phyloP scores from a whole-genome alignment of 140 eudicot genomes.

The Anethum foeniculum region DNA sequence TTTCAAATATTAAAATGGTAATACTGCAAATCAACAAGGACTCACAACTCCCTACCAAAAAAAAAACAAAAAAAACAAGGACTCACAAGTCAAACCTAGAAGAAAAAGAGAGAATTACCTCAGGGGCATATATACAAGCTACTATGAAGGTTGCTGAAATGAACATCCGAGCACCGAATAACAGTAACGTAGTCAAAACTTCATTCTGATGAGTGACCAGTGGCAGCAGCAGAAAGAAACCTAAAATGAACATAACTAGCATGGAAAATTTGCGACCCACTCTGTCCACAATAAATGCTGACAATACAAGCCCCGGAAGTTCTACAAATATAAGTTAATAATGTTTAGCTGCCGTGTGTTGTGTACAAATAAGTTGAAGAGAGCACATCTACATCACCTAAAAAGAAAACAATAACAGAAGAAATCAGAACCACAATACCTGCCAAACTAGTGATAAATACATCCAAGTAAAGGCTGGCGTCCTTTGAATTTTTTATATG shows the following conservation, averaged over 20 bases:
- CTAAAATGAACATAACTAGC: slow-evolving; percentile 45
- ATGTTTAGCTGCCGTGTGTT: background rate
- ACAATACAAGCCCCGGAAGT: slow-evolving; percentile 59
- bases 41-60: too few species aligned
- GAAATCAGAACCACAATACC: slow-evolving; percentile 29
- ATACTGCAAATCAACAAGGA: background rate
- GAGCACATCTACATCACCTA: background rate
- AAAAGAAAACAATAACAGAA: background rate
- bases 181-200: slow-evolving; percentile 36
- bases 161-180: slow-evolving; percentile 88
- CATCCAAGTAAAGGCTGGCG: slow-evolving; percentile 49
- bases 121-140: slow-evolving; percentile 71
- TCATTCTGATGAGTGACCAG: slow-evolving; percentile 43
- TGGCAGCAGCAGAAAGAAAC: slow-evolving; percentile 53
- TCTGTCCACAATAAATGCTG: slow-evolving; percentile 60
- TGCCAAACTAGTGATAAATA: slow-evolving; percentile 76
- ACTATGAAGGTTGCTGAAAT: slow-evolving; percentile 63
- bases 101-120: slow-evolving; percentile 30
- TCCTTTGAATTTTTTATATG: slow-evolving; percentile 17
- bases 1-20: background rate
- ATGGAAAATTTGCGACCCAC: slow-evolving; percentile 75
- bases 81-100: background rate
- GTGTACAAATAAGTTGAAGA: background rate
- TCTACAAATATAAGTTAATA: slow-evolving; percentile 29
- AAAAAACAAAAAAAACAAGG: too few species aligned